A percentile compares a stretch with the other conserved stretches of the same genome.
Conservation (phyloP, 148 eudicot species). For the Chenopodium suecicum region DNA sequence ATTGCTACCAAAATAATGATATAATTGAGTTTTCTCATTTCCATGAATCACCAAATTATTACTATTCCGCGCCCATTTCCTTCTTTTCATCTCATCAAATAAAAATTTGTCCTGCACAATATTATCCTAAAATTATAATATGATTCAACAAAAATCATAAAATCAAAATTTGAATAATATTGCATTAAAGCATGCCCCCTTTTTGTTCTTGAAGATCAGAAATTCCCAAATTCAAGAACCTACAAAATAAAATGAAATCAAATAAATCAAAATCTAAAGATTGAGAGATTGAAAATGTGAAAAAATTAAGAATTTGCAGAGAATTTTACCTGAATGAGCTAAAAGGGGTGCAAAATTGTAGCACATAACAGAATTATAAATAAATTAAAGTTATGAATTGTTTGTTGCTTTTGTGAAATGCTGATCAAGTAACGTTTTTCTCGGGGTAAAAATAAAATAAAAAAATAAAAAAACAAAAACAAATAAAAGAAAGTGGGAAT, state of each 20-base stretch:
- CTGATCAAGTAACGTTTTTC: neutral
- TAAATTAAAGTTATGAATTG: too few species aligned
- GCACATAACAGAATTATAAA: too few species aligned
- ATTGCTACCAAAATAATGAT: slow-evolving; percentile 29
- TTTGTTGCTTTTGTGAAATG: neutral
- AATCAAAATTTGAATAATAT: neutral
- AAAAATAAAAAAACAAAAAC: too few species aligned
- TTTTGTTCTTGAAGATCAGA: neutral
- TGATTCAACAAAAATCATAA: neutral
- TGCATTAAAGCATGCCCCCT: neutral
- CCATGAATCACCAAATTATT: slow-evolving; percentile 31
- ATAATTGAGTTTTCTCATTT: slow-evolving; percentile 29
- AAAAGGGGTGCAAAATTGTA: too few species aligned
- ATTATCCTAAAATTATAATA: neutral
- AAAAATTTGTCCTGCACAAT: neutral
- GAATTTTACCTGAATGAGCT: too few species aligned
- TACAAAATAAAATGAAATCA: too few species aligned
- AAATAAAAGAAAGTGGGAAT: neutral
- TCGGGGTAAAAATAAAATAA: neutral
- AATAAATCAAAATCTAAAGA: neutral
- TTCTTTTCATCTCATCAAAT: slow-evolving; percentile 42
- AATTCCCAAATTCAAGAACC: too few species aligned
- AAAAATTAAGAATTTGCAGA: too few species aligned
- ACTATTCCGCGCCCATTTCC: slow-evolving; percentile 25
- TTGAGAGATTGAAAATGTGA: too few species aligned